Conservation (phyloP, 75 land plant genomes). For the Selaginella tamariscina region DNA sequence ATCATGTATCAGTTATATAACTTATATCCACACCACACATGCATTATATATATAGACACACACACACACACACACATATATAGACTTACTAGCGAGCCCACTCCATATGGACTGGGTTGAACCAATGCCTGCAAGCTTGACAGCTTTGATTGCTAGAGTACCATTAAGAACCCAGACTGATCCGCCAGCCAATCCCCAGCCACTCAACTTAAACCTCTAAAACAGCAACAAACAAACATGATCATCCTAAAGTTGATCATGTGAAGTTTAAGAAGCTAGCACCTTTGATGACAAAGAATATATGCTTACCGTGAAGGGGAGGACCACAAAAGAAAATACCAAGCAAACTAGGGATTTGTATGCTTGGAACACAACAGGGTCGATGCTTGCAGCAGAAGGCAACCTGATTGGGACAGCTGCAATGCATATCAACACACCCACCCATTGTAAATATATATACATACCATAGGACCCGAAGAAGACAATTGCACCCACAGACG, state of each 20-base stretch:
- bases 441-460: neutral
- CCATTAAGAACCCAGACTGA: slow-evolving; percentile 27
- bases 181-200: slow-evolving; percentile 27
- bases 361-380: slow-evolving; percentile 23
- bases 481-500: slow-evolving; percentile 7
- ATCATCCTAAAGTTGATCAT: neutral
- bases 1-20: too few species aligned
- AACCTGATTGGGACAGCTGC: slow-evolving; percentile 29
- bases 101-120: slow-evolving; percentile 25
- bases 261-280: neutral
- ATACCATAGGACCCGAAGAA: slow-evolving; percentile 17
- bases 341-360: slow-evolving; percentile 27
- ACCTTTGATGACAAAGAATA: neutral
- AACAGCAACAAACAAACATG: neutral
- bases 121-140: slow-evolving; percentile 25
- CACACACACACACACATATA: neutral
- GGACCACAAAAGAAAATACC: slow-evolving; percentile 22
- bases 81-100: slow-evolving; percentile 20
- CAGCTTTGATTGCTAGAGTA: slow-evolving; percentile 17
- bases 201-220: slow-evolving; percentile 22
- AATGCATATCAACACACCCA: neutral
- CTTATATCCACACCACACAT: too few species aligned
- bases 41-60: too few species aligned
- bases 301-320: slow-evolving; percentile 22
- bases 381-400: slow-evolving; percentile 18